Base-by-base conservation (phyloP, 805 yeast genomes). In the Sugiyamaella marilandica region DNA sequence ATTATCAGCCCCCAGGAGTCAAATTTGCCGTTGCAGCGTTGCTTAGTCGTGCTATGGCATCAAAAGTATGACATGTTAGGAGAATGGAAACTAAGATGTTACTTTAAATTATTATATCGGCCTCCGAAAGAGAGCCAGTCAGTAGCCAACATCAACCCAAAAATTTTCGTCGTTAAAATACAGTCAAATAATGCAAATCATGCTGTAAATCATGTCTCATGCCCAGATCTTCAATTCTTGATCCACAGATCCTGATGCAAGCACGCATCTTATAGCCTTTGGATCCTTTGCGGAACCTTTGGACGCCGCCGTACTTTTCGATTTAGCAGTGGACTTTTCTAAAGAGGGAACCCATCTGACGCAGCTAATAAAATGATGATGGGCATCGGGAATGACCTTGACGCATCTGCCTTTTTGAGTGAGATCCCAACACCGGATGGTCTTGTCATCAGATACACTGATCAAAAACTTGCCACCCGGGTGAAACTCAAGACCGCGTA, bases 361-460 rank as follows among this genome's bases (percentile, higher is more conserved):
- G 46, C 80, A 74, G 58, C 82, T 86, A 2, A 90, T 78, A 67
- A 90, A 91, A 26, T 87, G 90, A n/a, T 80, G 83, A 66, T 89
- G 96, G 0, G 75, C 74, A 47, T 79, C 82, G 2, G 64, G 66
- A 45, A 88, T 71, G 1, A 80, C 74, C 45, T 77, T 69, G 2
- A 80, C 69, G 35, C 83, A 79, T 54, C 68, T 70, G 10, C 77
- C 70, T 26, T 60, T 62, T 49, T 58, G 65, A 32, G 70, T 67
- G 44, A 84, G 65, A 72, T 90, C 92, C 97, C 97, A 91, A 16
- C 87, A 69, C 53, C 82, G 78, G 33, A 91, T 77, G 0, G 82
- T 72, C 57, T 82, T 82, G 66, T 91, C 97, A 66, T 91, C 98
- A 14, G 91, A 76, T 14, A 85, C 84, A 44, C 89, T 81, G 45